Evolutionary conservation across 768 basidiomycete genomes (phyloP), one percentile per base, ranked within the genome.

Genomic region (Rhizopogon roseolus): DNA sequence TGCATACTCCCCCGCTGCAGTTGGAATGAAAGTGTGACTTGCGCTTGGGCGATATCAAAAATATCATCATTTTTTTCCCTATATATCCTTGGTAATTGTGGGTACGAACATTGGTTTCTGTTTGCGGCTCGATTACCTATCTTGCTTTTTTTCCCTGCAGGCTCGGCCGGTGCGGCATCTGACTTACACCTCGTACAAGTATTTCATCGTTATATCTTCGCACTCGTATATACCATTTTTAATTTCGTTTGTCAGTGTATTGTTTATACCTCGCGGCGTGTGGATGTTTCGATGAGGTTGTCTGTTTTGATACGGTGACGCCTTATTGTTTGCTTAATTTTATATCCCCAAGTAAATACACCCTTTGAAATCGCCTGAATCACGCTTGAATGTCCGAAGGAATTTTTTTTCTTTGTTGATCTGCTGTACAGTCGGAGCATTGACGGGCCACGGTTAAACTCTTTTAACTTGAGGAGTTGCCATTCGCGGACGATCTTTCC

Each of bases 1-100:
- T 53, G 49, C 63, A 57, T 75, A 77, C 75, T 48, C 78, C 71
- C 29, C 76, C 71, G 62, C 73, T 73, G 68, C 72, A 60, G 63
- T 76, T 72, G 77, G 77, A 74, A 75, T 79, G 76, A 78, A 73
- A 58, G 77, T 72, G 6, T 75, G 38, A 54, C 32, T 1, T 19
- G 6, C 14, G 29, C 32, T 25, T 42, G 32, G 32, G 19, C 25
- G 10, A 43, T 22, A 22, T 4, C 46, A 48, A 45, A 54, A 52
- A 54, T 32, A 27, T 57, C 19, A 29, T 32, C 29, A 36, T 52
- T 60, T 60, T 41, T n/a, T n/a, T n/a, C n/a, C 45, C 6, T 68
- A 25, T 50, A 62, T 68, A 66, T 61, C 67, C 60, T 52, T 54
- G 62, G 61, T 66, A 66, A 66, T 66, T 40, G 19, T 39, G 48